phyloP scores from a whole-genome alignment of 148 eudicot species.

The Amaranthus hypochondriacus region DNA sequence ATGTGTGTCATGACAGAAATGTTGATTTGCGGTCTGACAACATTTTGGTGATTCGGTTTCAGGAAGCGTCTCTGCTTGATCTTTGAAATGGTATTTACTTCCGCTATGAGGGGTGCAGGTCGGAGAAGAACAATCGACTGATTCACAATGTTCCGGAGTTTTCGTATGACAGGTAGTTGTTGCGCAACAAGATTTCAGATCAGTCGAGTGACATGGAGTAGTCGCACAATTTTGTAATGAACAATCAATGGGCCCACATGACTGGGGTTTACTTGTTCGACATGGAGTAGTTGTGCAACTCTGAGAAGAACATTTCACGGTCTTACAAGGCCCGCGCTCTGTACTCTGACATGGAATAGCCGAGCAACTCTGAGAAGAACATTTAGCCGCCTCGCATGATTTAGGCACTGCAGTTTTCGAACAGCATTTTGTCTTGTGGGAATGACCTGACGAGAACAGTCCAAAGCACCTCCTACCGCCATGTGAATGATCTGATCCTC shows the following conservation, averaged over 20 bases:
- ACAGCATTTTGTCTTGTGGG: constrained; percentile 32
- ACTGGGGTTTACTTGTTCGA: neutral
- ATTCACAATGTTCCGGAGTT: too few species aligned
- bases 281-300: neutral
- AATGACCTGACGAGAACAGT: constrained; percentile 20
- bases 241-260: constrained; percentile 10
- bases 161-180: too few species aligned
- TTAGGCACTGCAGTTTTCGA: constrained; percentile 7
- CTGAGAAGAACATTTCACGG: neutral
- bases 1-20: too few species aligned
- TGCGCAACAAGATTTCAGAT: neutral
- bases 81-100: too few species aligned
- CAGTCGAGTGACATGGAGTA: constrained; percentile 4
- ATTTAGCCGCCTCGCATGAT: neutral
- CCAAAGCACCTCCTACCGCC: constrained; percentile 22
- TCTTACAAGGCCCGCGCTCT: neutral
- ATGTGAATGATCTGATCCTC: constrained; percentile 23
- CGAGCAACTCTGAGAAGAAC: neutral
- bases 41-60: too few species aligned
- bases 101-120: too few species aligned
- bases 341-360: neutral
- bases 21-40: too few species aligned
- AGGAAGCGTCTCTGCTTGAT: too few species aligned
- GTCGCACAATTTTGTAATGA: neutral
- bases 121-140: too few species aligned